Base-by-base conservation (phyloP, 2,329 filamentous ascomycete species). In the Rutstroemia sp. region DNA sequence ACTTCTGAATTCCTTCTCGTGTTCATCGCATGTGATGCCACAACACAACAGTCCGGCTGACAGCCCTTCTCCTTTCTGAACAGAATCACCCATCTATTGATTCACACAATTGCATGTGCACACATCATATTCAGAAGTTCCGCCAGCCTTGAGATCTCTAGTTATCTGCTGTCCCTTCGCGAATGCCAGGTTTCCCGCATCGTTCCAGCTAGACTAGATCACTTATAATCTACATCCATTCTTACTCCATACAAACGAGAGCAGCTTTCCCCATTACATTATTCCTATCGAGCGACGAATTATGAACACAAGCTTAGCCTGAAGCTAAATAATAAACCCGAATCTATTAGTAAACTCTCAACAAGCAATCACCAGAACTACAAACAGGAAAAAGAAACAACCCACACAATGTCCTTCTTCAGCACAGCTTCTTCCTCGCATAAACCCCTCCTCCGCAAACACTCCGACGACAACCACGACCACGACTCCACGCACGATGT, bases 1-100 rank as follows among this genome's bases (percentile, higher is more conserved):
- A 34, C 30, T 23, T 53, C 27, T 16, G 8, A 10, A 53, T 42
- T 42, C 8, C 16, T 6, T 17, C 51, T 44, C 25, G 25, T 49
- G 52, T 37, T 34, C n/a, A 41, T 50, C 21, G 53, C 53, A 44
- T 55, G 46, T 55, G 53, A 53, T 50, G 38, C 17, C 19, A 42
- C 41, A 37, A 42, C 23, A 44, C 27, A 46, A 42, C 17, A 50
- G 21, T 25, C 48, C 27, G 23, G 17, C 16, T 44, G 47, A 30
- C 12, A 19, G 17, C 19, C 19, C 14, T 8, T 42, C 19, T 42
- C n/a, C 5, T 10, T 42, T 5, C n/a, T 9, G 16, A 42, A 17
- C 39, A 23, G 17, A 30, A 38, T 46, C 12, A 46, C 25, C 25
- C 8, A 46, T 21, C n/a, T 3, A 42, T 42, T 42, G 39, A 42